Evolutionary conservation across 2,329 filamentous ascomycete species (phyloP).

Genomic region (Stenocarpella maydis): DNA sequence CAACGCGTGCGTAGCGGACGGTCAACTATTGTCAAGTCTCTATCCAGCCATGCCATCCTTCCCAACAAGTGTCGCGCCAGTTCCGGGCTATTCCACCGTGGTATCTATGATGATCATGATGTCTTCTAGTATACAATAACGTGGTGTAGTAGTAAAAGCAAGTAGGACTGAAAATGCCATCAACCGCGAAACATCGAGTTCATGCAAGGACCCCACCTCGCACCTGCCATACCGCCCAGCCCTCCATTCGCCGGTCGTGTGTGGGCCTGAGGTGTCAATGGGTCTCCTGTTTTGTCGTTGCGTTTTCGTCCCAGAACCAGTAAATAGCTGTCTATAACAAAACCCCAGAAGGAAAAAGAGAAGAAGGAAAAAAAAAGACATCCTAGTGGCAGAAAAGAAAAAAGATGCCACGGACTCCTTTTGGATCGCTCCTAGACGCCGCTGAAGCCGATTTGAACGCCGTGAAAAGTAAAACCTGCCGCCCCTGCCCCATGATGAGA

Average conservation of each 20-base stretch:
- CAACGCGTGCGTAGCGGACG: constrained; percentile 15
- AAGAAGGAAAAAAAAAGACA: constrained; percentile 29
- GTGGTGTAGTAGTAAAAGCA: constrained; percentile 7
- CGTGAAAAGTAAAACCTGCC: not conserved
- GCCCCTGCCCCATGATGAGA: not conserved
- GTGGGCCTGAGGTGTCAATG: not conserved
- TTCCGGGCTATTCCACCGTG: constrained; percentile 26
- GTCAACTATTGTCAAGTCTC: constrained; percentile 7
- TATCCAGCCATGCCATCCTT: constrained; percentile 21
- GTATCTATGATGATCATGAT: constrained; percentile 29
- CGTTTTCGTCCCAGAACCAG: constrained; percentile 11
- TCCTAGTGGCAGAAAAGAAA: constrained; percentile 25
- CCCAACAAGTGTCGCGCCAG: constrained; percentile 23
- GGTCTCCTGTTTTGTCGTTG: constrained; percentile 13
- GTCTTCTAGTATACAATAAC: constrained; percentile 31
- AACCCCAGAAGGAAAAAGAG: constrained; percentile 12
- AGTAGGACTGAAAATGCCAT: constrained; percentile 11
- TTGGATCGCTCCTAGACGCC: constrained; percentile 22
- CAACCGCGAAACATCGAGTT: constrained; percentile 19
- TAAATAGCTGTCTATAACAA: not conserved
- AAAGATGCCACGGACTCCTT: constrained; percentile 7
- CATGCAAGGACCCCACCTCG: not conserved
- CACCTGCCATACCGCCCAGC: not conserved
- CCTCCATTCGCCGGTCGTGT: not conserved
- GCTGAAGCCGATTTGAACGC: constrained; percentile 18